phyloP scores from a whole-genome alignment of 208 protist genomes.

The Crithidia bombi region DNA sequence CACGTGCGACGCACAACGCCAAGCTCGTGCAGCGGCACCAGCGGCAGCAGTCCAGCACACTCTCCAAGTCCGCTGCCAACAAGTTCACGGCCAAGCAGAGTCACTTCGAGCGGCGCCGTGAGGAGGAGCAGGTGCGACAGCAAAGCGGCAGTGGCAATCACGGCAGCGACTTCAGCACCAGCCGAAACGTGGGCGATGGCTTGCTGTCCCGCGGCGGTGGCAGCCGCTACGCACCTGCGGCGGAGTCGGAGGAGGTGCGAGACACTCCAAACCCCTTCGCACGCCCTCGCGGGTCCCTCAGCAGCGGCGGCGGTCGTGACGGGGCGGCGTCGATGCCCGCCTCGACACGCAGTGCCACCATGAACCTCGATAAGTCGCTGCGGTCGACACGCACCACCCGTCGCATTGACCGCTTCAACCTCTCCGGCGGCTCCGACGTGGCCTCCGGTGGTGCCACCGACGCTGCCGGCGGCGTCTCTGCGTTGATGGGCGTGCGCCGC shows the following conservation, averaged over 20 bases:
- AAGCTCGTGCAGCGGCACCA: slow-evolving; percentile 58
- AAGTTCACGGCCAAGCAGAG: slow-evolving; percentile 82
- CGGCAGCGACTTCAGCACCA: slow-evolving; percentile 5
- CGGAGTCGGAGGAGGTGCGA: slow-evolving; percentile 40
- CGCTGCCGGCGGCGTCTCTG: background rate
- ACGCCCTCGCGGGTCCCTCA: slow-evolving; percentile 5
- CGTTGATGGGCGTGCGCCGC: slow-evolving; percentile 33
- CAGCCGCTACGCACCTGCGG: slow-evolving; percentile 1
- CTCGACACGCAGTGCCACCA: slow-evolving; percentile 45
- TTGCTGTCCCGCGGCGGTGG: slow-evolving; percentile 12
- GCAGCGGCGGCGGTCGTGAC: slow-evolving; percentile 26
- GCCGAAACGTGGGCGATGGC: slow-evolving; percentile 19
- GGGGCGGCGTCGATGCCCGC: background rate
- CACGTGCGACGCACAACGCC: slow-evolving; percentile 51
- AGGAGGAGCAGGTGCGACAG: slow-evolving; percentile 62
- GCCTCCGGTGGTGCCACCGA: background rate
- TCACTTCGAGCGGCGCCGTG: slow-evolving; percentile 72
- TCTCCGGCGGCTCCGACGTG: slow-evolving; percentile 4
- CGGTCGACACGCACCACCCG: slow-evolving; percentile 38
- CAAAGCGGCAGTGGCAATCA: slow-evolving; percentile 27
- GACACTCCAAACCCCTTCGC: slow-evolving; percentile 57
- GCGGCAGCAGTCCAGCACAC: slow-evolving; percentile 35
- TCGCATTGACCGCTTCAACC: slow-evolving; percentile 44
- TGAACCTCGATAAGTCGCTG: slow-evolving; percentile 19
- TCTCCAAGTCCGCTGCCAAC: slow-evolving; percentile 49